Conservation (phyloP, 768 basidiomycete species). For the Phallus indusiatus region DNA sequence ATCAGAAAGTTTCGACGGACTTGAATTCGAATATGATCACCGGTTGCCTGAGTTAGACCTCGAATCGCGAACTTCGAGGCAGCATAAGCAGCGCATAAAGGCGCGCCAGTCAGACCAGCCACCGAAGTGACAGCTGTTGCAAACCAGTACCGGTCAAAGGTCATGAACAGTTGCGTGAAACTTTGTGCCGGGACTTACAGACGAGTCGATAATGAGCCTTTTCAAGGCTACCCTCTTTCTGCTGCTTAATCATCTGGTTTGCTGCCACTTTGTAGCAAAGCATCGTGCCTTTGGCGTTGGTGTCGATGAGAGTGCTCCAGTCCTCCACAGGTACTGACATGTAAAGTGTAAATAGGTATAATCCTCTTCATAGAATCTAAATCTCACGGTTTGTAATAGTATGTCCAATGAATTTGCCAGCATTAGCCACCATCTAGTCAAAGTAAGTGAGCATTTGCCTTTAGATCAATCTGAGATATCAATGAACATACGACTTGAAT, state of each 20-base stretch:
- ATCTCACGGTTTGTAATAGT: not conserved
- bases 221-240: not conserved
- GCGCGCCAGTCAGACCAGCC: constrained; percentile 7
- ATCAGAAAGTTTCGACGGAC: not conserved
- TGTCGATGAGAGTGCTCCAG: constrained; percentile 24
- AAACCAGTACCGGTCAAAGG: not conserved
- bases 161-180: no score
- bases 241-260: constrained; percentile 26
- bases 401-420: not conserved
- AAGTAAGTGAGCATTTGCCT: not conserved
- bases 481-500: not conserved
- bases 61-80: constrained; percentile 26
- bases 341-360: not conserved
- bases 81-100: constrained; percentile 17
- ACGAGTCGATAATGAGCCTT: constrained; percentile 5
- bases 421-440: constrained; percentile 3
- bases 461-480: not conserved
- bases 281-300: constrained; percentile 32
- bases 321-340: constrained; percentile 23
- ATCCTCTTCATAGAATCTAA: not conserved
- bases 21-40: not conserved
- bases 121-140: constrained; percentile 7
- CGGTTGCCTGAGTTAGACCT: constrained; percentile 24
- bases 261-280: constrained; percentile 25
- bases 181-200: not conserved